A percentile compares a stretch with the other conserved stretches of the same genome.
Conservation (phyloP, 2,329 filamentous ascomycete species). For the Exophiala mesophila region DNA sequence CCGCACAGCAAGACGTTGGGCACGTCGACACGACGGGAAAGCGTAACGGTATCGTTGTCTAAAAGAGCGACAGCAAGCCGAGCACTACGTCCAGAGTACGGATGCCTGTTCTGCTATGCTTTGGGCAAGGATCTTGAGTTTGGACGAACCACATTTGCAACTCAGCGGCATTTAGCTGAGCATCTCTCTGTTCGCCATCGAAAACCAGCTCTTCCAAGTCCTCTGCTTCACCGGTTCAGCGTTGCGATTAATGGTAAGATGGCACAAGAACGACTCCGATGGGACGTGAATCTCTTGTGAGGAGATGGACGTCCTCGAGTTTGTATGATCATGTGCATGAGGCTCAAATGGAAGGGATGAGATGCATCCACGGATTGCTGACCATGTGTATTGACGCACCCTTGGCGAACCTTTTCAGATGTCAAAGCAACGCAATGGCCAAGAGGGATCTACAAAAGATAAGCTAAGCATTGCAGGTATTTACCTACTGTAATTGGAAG, state of each 20-base stretch:
- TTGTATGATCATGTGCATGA: too few relatives aligned
- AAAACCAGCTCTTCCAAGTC: slow-evolving; percentile 11
- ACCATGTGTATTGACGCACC: too few relatives aligned
- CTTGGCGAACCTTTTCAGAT: too few relatives aligned
- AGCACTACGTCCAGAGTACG: slow-evolving; percentile 14
- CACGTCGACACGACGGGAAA: slow-evolving; percentile 1
- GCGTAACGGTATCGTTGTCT: slow-evolving; percentile 2
- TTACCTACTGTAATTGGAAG: too few relatives aligned
- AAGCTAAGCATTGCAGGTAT: too few relatives aligned
- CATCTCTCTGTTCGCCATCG: slow-evolving; percentile 21
- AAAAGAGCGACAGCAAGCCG: neutral
- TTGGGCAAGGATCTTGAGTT: slow-evolving; percentile 15
- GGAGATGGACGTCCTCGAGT: too few relatives aligned
- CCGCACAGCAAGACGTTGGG: slow-evolving; percentile 6
- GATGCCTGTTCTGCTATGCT: slow-evolving; percentile 26
- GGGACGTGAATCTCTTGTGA: slow-evolving; percentile 26
- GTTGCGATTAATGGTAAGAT: slow-evolving; percentile 22
- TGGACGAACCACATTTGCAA: slow-evolving; percentile 14
- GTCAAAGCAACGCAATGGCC: too few relatives aligned
- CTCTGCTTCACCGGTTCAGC: slow-evolving; percentile 22
- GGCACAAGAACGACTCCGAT: slow-evolving; percentile 14
- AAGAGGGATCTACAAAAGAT: too few relatives aligned
- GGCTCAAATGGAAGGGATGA: too few relatives aligned
- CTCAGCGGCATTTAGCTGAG: slow-evolving; percentile 18
- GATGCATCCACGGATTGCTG: too few relatives aligned